Base-by-base conservation (phyloP, 441 rosid genomes). In the Populus hybrid region DNA sequence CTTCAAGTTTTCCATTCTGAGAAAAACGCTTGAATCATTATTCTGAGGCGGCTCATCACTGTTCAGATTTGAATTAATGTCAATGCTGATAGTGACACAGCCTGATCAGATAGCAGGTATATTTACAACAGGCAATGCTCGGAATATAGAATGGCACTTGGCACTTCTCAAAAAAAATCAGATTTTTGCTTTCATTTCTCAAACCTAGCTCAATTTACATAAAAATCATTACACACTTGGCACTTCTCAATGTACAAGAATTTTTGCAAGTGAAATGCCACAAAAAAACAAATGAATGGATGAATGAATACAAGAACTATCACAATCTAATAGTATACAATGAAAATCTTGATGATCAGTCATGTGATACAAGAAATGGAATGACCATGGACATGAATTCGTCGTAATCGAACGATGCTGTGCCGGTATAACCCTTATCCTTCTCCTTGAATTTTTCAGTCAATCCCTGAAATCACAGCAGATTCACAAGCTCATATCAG, bases 321-420 rank as follows among this genome's bases (percentile, higher is more conserved):
- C 14, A 53, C 72, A 66, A 70, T 31, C 21, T 18, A 75, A 80
- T 50, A 36, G 20, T 26, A 42, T 63, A 21, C 31, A 29, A 12
- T 23, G 71, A 7, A 4, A 26, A 71, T 24, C 2, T 33, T 45
- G 40, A 5, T 6, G 45, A 40, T 85, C 87, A 89, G 69, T 86
- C 86, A 73, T 90, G 85, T 11, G 86, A 80, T 36, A 85, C 85
- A 18, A 89, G 85, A 81, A 90, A 91, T 8, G 94, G 97, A 74
- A 89, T 77, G 71, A 88, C 86, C 82, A 84, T 83, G 28, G 81
- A 78, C 92, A 90, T 82, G 83, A 92, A 92, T 29, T 73, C 83
- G 16, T 92, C 89, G 5, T 90, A 92, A 12, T 80, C 33, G 56
- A 92, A 76, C 0, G 86, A 88, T 23, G 92, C 92, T 7, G 87